Conservation (phyloP, 2,329 filamentous ascomycete genomes). For the Calonectria pseudoreteaudii region DNA sequence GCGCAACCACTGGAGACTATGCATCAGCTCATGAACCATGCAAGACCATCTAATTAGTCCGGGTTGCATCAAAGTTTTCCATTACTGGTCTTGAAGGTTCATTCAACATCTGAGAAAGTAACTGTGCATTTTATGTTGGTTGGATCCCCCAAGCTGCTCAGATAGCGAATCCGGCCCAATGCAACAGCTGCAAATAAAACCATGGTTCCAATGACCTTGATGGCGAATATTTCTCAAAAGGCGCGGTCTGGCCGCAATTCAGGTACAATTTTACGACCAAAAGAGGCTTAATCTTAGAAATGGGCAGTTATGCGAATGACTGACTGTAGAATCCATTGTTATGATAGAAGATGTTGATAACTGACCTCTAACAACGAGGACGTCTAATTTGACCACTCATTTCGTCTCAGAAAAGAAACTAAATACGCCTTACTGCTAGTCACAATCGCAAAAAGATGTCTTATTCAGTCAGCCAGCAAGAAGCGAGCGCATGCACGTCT, state of each 20-base stretch:
- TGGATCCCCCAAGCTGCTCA: not conserved
- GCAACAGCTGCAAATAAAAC: not conserved
- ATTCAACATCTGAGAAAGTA: not conserved
- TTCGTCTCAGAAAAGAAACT: too few species aligned
- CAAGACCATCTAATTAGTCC: not conserved
- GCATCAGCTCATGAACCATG: not conserved
- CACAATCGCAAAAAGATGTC: too few species aligned
- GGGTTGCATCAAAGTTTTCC: not conserved
- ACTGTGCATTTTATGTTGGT: not conserved
- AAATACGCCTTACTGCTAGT: too few species aligned
- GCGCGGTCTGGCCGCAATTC: not conserved
- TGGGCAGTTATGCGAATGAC: not conserved
- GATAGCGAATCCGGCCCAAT: not conserved
- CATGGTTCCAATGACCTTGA: not conserved
- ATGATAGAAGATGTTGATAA: too few species aligned
- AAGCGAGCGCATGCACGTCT: not conserved
- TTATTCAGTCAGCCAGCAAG: too few species aligned
- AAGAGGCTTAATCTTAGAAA: not conserved
- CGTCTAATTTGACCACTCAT: too few species aligned
- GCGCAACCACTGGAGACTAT: not conserved
- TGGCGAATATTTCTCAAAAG: not conserved
- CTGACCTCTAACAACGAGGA: too few species aligned
- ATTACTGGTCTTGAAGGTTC: not conserved
- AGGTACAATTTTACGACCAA: not conserved
- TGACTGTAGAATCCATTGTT: not conserved